Evolutionary conservation across 163 green algal species (phyloP), one percentile per base, ranked within the genome.

Genomic region (Chlamydomonas reinhardtii): DNA sequence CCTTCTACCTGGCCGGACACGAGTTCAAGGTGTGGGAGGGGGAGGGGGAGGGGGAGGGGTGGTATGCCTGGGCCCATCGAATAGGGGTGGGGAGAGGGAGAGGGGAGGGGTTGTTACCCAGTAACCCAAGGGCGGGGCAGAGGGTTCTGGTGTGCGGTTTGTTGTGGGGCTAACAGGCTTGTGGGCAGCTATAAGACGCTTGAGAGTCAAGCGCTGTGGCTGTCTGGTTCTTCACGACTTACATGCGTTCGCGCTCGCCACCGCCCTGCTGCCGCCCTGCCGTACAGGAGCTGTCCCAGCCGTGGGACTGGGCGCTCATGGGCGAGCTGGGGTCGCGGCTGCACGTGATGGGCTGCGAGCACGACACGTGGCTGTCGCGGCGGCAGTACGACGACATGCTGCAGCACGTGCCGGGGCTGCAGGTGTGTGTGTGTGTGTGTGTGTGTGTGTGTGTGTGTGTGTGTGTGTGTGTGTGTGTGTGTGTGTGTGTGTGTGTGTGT

Each of bases 271-370:
- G 59, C 59, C 20, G 17, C 20, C 3, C 5, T 65, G 59, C 59
- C 59, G 24, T 15, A 34, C 77, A 84, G 80, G 80, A 86, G n/a
- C 80, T 86, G 56, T 73, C 70, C 19, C 56, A 31, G 80, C 80
- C 80, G 29, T 80, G 66, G 70, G 70, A 80, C 71, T 86, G 80
- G 80, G 27, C 25, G 73, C 73, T 88, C 2, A 22, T 88, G 74
- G 0, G 4, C 14, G 20, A 9, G 22, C 54, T 84, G 29, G 83
- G 74, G 6, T 2, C 12, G 15, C 83, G 83, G 34, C 64, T 88
- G 65, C 83, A 84, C 74, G 83, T 88, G 39, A 80, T 88, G 83
- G 83, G 73, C 52, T 88, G 83, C 74, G 56, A 62, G 32, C 32
- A 43, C 0, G 83, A 88, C 66, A 82, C 74, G 8, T 88, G 83